phyloP scores from a whole-genome alignment of 2,329 filamentous ascomycete genomes.

The Colletotrichum lentis region DNA sequence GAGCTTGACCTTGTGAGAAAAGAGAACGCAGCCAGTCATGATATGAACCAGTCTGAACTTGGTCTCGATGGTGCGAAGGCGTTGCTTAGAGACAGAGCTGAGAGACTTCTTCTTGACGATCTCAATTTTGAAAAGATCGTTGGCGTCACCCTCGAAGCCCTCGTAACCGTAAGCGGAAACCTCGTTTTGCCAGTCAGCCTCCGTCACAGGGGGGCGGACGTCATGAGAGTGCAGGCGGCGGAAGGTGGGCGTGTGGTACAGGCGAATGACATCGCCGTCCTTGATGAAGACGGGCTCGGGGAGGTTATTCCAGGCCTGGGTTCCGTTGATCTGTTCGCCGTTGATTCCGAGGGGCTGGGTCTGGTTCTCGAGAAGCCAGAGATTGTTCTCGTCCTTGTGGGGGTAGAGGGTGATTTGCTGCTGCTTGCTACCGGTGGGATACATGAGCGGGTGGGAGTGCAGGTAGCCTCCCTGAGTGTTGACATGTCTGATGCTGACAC shows the following conservation, averaged over 20 bases:
- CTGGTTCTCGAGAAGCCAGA: conserved; percentile 94
- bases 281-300: conserved; percentile 73
- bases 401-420: conserved; percentile 98
- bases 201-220: conserved; percentile 83
- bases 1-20: conserved; percentile 99
- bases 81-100: conserved; percentile 78
- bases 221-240: conserved; percentile 96
- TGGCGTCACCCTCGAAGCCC: conserved; percentile 95
- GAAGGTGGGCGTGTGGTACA: conserved; percentile 85
- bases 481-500: conserved; percentile 86
- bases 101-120: conserved; percentile 92
- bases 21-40: conserved; percentile 95
- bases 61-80: conserved; percentile 90
- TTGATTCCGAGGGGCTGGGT: conserved; percentile 84
- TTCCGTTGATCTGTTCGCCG: conserved; percentile 80
- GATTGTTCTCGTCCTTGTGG: conserved; percentile 98
- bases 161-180: conserved; percentile 97
- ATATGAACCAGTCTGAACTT: conserved; percentile 95
- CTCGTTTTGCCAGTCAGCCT: conserved; percentile 94
- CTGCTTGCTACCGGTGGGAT: conserved; percentile 95
- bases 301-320: conserved; percentile 82
- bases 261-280: conserved; percentile 80
- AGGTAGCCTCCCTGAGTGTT: conserved; percentile 98
- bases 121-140: conserved; percentile 93
- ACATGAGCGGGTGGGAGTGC: conserved; percentile 97